Evolutionary conservation across 495 filamentous ascomycete species (phyloP), one percentile per base, ranked within the genome.

Genomic region (Barbatosphaeria neglecta): DNA sequence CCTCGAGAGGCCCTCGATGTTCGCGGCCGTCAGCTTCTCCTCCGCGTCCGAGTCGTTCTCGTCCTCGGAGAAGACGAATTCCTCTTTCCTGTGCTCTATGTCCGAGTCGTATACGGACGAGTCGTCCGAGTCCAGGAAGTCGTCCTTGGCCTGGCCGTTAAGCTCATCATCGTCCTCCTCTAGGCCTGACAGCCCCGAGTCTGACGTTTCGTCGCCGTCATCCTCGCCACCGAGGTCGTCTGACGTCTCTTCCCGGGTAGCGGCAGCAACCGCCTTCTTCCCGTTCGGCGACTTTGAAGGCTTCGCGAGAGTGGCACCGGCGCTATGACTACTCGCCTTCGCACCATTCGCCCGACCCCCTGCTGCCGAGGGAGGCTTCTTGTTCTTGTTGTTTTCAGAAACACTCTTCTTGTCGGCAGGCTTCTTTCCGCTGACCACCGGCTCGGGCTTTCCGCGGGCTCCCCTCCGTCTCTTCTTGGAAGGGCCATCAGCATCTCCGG

Each of bases 21-120:
- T 98, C 39, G 92, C 93, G 0, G 92, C 93, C 3, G 88, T 98
- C 46, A 98, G 72, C 58, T 79, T 84, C 67, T 96, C 88, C 62
- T 95, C 89, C 2, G 81, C 83, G 54, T 94, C 89, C 1, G 82
- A 86, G 33, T 87, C 80, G 49, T 90, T 87, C 59, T 95, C 90
- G 56, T 98, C 92, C 46, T 96, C 90, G 0, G 92, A 97, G 70
- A 95, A 98, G 67, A 92, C 83, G 31, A 81, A 76, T 57, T 65
- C 65, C 44, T 61, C 55, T 50, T 72, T 72, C 44, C 84, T 81
- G 17, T 76, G 83, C 8, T 72, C 71, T 39, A 85, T 78, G 37
- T 82, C 80, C 11, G 86, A 92, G 55, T 89, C 88, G 49, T 81
- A 81, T 37, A 87, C 76, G 1, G 84, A 86, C 15, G 45, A 79